Conservation (phyloP, 352 stramenopile species). For the Paralagenidium karlingii region DNA sequence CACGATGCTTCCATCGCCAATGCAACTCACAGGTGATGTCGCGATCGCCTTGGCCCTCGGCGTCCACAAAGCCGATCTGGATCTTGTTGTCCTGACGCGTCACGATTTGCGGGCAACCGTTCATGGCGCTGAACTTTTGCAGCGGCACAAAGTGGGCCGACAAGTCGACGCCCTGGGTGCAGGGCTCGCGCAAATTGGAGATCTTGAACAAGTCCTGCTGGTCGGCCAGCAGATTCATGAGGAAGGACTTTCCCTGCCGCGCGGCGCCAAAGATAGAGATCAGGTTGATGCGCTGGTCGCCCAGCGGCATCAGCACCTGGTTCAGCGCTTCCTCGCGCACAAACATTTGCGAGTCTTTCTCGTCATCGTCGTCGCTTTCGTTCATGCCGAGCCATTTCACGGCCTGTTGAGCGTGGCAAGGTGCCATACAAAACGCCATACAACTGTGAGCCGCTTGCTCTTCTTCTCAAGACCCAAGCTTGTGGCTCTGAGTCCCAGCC, state of each 20-base stretch:
- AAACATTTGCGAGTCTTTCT: constrained; percentile 34
- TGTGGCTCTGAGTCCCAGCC: background rate
- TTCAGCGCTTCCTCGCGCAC: constrained; percentile 37
- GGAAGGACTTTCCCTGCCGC: constrained; percentile 73
- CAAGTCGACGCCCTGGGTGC: constrained; percentile 75
- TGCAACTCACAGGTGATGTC: constrained; percentile 64
- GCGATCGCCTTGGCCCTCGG: constrained; percentile 71
- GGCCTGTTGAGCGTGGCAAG: constrained; percentile 16
- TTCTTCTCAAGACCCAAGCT: background rate
- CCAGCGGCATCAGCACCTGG: constrained; percentile 48
- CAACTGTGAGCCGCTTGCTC: background rate
- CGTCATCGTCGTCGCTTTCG: constrained; percentile 12
- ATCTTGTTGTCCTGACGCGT: constrained; percentile 18
- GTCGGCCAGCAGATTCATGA: constrained; percentile 80
- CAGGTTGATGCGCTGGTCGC: constrained; percentile 56
- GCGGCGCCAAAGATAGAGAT: constrained; percentile 80
- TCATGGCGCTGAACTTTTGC: constrained; percentile 49
- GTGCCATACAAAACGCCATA: background rate
- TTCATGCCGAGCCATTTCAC: constrained; percentile 80
- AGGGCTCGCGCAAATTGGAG: constrained; percentile 75
- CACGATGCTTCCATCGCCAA: background rate
- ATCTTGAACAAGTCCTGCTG: constrained; percentile 83
- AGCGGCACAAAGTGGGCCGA: constrained; percentile 67
- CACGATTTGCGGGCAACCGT: constrained; percentile 30
- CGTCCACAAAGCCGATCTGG: constrained; percentile 76